Evolutionary conservation across 441 rosid genomes (phyloP).

Genomic region (Omphalea diandra): DNA sequence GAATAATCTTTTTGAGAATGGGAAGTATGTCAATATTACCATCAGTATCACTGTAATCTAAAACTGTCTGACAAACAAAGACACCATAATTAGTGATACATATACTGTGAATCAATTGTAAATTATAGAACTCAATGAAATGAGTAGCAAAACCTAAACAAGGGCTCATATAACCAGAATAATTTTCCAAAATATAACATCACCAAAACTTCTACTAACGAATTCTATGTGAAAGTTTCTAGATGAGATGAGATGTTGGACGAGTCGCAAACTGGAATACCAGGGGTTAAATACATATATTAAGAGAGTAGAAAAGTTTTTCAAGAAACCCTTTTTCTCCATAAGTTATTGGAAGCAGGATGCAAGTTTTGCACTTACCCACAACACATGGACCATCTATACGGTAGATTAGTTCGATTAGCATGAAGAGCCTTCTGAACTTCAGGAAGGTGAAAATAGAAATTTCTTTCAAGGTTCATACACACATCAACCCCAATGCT

Average conservation of each 20-base stretch:
- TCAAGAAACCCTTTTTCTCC: neutral
- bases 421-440: slow-evolving; percentile 91
- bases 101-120: neutral
- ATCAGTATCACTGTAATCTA: slow-evolving; percentile 59
- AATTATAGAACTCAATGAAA: neutral
- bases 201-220: neutral
- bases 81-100: slow-evolving; percentile 11
- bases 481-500: slow-evolving; percentile 84
- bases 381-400: slow-evolving; percentile 75
- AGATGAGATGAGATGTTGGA: neutral
- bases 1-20: slow-evolving; percentile 57
- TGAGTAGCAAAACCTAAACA: neutral
- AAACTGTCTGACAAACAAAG: slow-evolving; percentile 35
- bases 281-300: neutral
- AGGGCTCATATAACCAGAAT: neutral
- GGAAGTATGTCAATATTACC: slow-evolving; percentile 72
- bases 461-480: slow-evolving; percentile 55
- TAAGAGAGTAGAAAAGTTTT: neutral
- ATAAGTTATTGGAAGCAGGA: neutral
- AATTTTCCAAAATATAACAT: neutral
- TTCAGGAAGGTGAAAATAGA: slow-evolving; percentile 77
- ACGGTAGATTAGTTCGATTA: slow-evolving; percentile 60
- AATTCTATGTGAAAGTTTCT: neutral
- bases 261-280: neutral
- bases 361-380: slow-evolving; percentile 37